Evolutionary conservation across 2,329 filamentous ascomycete species (phyloP).

Genomic region (Alternaria metachromatica): DNA sequence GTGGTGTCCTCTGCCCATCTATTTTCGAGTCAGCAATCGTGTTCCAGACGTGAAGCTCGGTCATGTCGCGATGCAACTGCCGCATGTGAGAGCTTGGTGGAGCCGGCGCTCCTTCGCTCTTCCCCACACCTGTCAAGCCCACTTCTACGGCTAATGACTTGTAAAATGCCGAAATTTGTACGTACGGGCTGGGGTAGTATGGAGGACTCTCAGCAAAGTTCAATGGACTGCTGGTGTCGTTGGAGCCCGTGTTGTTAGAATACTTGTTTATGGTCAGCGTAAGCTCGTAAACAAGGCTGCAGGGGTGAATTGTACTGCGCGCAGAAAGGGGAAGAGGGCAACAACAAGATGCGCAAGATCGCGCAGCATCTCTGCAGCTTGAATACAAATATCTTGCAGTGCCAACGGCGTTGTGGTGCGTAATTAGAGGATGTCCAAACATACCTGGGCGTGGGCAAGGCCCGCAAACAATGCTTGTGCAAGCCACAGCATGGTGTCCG

Average conservation of each 20-base stretch:
- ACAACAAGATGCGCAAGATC: conserved; percentile 30
- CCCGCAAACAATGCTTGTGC: conserved; percentile 43
- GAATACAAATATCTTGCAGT: conserved; percentile 9
- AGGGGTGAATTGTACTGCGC: conserved; percentile 28
- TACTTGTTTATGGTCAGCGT: conserved; percentile 42
- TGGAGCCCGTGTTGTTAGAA: conserved; percentile 32
- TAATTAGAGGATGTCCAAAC: conserved; percentile 24
- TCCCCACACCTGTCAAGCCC: background rate
- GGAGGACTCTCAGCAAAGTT: conserved; percentile 62
- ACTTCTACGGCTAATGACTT: background rate
- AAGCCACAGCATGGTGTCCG: conserved; percentile 46
- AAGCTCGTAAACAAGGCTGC: conserved; percentile 25
- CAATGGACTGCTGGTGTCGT: conserved; percentile 27
- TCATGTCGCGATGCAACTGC: background rate
- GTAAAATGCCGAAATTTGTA: conserved; percentile 2
- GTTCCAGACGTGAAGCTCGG: background rate
- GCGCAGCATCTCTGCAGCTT: conserved; percentile 37
- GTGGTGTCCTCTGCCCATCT: conserved; percentile 75
- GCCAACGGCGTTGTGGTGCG: conserved; percentile 14
- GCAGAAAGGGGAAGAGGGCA: conserved; percentile 42
- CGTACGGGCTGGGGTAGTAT: conserved; percentile 76
- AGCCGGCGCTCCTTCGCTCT: background rate
- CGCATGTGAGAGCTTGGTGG: background rate
- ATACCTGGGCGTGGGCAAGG: conserved; percentile 41
- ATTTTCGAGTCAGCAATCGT: background rate